phyloP scores from a whole-genome alignment of 352 stramenopile genomes.

The Pythium diclinum region DNA sequence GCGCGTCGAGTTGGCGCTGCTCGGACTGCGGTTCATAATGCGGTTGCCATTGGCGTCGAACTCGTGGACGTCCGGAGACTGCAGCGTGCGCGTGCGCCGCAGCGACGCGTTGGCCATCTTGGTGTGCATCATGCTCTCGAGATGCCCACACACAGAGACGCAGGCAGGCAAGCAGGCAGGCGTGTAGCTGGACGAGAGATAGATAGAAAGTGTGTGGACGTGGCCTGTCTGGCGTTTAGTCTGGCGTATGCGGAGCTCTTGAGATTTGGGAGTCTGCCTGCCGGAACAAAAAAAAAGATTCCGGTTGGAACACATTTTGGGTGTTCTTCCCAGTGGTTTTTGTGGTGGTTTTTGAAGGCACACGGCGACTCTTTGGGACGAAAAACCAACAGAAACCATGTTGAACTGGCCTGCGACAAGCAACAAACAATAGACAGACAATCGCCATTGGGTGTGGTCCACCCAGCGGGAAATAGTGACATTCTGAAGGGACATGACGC shows the following conservation, averaged over 20 bases:
- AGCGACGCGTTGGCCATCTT: slow-evolving; percentile 57
- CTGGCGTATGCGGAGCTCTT: not conserved
- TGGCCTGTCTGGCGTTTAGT: not conserved
- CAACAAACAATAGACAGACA: not conserved
- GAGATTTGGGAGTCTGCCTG: too few relatives aligned
- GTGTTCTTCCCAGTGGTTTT: not conserved
- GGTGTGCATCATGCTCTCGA: slow-evolving; percentile 46
- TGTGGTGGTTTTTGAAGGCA: slow-evolving; percentile 7
- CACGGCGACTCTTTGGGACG: not conserved
- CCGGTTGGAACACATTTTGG: not conserved
- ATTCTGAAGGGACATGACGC: not conserved
- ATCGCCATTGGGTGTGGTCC: not conserved
- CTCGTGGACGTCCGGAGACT: slow-evolving; percentile 15
- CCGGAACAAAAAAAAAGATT: not conserved
- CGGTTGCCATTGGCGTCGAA: slow-evolving; percentile 9
- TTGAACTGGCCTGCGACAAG: not conserved
- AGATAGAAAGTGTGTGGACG: not conserved
- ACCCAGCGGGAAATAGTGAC: not conserved
- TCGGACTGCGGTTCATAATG: slow-evolving; percentile 3
- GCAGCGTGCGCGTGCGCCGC: slow-evolving; percentile 46
- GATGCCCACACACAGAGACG: not conserved
- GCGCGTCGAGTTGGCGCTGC: slow-evolving; percentile 18
- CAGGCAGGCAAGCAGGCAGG: not conserved
- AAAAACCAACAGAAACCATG: not conserved
- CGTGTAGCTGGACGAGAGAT: not conserved